Evolutionary conservation across 495 filamentous ascomycete genomes (phyloP).

Genomic region (Aspergillus wentii): DNA sequence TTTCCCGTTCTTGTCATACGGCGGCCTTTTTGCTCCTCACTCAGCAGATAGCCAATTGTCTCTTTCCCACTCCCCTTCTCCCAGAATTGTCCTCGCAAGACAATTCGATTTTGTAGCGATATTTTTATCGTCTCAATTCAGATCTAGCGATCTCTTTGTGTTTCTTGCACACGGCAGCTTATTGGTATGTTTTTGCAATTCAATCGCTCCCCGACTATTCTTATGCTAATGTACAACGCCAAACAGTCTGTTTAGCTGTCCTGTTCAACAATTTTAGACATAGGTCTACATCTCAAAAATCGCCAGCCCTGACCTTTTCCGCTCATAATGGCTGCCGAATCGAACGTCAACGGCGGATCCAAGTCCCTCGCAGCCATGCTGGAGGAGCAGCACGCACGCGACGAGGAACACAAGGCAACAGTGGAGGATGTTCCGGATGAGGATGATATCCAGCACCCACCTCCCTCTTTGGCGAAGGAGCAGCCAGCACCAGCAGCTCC

Average conservation of each 20-base stretch:
- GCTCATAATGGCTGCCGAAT: conserved; percentile 44
- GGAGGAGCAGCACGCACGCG: conserved; percentile 67
- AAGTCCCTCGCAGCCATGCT: conserved; percentile 66
- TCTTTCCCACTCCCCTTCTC: conserved; percentile 4
- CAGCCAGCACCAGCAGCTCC: conserved; percentile 11
- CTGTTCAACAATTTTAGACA: too few relatives aligned
- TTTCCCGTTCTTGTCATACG: conserved; percentile 10
- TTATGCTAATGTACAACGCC: too few relatives aligned
- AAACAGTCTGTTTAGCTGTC: too few relatives aligned
- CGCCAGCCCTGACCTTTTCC: too few relatives aligned
- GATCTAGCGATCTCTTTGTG: too few relatives aligned
- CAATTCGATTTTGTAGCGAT: too few relatives aligned
- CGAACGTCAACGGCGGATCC: conserved; percentile 31
- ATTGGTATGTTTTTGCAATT: too few relatives aligned
- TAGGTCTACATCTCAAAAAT: too few relatives aligned
- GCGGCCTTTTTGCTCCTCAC: conserved; percentile 13
- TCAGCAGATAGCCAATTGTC: conserved; percentile 10
- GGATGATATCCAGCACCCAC: conserved; percentile 62
- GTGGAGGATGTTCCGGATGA: conserved; percentile 80
- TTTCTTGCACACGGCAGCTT: too few relatives aligned
- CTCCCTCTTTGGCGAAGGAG: conserved; percentile 37
- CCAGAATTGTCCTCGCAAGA: too few relatives aligned
- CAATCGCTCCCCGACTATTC: too few relatives aligned
- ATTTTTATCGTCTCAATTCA: too few relatives aligned
- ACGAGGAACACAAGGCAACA: conserved; percentile 60